Conservation (phyloP, 2,329 filamentous ascomycete species). For the Trichophyton rubrum region DNA sequence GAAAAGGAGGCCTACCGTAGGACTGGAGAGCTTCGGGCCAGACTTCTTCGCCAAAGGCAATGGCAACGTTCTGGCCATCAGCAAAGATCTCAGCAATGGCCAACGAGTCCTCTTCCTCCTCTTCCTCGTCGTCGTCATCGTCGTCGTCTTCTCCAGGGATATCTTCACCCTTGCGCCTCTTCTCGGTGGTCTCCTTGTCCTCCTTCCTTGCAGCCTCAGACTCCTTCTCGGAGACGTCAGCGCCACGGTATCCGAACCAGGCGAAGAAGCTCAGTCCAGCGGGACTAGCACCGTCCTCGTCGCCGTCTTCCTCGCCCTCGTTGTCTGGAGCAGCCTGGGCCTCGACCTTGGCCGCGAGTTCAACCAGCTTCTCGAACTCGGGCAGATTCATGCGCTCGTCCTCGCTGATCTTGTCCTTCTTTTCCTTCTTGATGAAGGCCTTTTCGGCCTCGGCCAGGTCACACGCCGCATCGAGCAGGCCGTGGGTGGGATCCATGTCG, state of each 20-base stretch:
- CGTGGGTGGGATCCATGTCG: constrained; percentile 70
- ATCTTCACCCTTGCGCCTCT: constrained; percentile 39
- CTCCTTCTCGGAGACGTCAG: constrained; percentile 60
- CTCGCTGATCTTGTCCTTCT: constrained; percentile 21
- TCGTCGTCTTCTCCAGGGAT: constrained; percentile 36
- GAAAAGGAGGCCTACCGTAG: constrained; percentile 55
- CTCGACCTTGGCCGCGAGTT: constrained; percentile 35
- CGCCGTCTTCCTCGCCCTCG: constrained; percentile 27
- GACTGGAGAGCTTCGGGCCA: constrained; percentile 83
- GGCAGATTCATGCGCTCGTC: constrained; percentile 43
- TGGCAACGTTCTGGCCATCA: constrained; percentile 70
- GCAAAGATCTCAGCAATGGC: constrained; percentile 73
- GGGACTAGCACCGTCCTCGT: constrained; percentile 40
- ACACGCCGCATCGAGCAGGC: constrained; percentile 61
- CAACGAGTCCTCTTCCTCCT: constrained; percentile 49
- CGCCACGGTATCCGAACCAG: constrained; percentile 70
- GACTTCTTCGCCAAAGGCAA: constrained; percentile 71
- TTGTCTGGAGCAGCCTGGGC: constrained; percentile 25
- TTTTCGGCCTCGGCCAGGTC: constrained; percentile 55
- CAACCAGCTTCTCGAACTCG: constrained; percentile 41
- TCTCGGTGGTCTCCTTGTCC: constrained; percentile 46
- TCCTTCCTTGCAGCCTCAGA: constrained; percentile 49
- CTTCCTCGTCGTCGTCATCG: constrained; percentile 45
- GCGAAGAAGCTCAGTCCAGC: constrained; percentile 70
- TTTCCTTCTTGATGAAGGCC: constrained; percentile 31